Conservation (phyloP, 768 basidiomycete genomes). For the Tricholoma bakamatsutake region DNA sequence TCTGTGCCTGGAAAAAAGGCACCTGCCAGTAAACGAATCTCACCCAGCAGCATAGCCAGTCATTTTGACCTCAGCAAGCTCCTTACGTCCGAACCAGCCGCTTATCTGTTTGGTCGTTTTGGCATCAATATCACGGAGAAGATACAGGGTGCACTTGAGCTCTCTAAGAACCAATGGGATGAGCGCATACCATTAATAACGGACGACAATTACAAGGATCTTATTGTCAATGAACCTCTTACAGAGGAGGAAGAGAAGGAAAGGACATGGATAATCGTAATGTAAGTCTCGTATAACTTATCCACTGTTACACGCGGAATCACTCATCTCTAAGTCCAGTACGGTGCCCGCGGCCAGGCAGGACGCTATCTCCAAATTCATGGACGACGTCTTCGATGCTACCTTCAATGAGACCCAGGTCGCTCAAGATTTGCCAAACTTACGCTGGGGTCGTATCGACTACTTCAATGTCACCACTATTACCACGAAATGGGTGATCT, state of each 20-base stretch:
- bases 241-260: conserved; percentile 57
- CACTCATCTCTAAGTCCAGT: conserved; percentile 25
- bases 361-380: conserved; percentile 61
- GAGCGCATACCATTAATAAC: conserved; percentile 71
- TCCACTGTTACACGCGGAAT: background rate
- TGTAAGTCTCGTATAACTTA: conserved; percentile 51
- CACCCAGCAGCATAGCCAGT: conserved; percentile 18
- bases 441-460: conserved; percentile 83
- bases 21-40: conserved; percentile 15
- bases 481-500: conserved; percentile 83
- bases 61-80: conserved; percentile 34
- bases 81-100: conserved; percentile 50
- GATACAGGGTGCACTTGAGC: conserved; percentile 29
- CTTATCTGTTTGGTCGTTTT: conserved; percentile 43
- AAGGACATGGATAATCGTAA: conserved; percentile 71
- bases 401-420: conserved; percentile 60
- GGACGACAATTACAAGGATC: conserved; percentile 70
- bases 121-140: conserved; percentile 72
- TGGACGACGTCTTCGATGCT: conserved; percentile 71
- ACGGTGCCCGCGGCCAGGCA: conserved; percentile 51
- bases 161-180: conserved; percentile 49
- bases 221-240: conserved; percentile 67
- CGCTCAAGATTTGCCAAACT: conserved; percentile 57
- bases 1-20: conserved; percentile 19
- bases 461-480: conserved; percentile 78